phyloP scores from a whole-genome alignment of 805 yeast species.

The Schizosaccharomyces pombe region DNA sequence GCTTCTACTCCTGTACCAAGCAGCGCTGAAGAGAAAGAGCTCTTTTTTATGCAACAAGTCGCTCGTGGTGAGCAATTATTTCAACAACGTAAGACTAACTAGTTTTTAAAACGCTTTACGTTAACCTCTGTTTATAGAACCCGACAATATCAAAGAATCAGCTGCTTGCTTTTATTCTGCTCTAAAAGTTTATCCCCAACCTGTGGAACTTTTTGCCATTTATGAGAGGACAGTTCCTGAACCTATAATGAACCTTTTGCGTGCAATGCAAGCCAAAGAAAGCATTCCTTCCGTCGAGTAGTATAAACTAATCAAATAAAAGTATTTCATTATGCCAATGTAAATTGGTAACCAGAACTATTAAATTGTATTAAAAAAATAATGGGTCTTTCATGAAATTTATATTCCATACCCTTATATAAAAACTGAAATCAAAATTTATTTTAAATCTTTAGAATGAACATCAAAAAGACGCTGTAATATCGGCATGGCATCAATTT shows the following conservation, averaged over 20 bases:
- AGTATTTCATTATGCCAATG: neutral
- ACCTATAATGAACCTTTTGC: neutral
- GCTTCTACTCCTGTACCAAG: neutral
- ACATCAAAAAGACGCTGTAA: neutral
- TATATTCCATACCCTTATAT: too few relatives aligned
- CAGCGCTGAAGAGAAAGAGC: slow-evolving; percentile 2
- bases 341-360: too few relatives aligned
- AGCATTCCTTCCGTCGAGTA: neutral
- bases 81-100: slow-evolving; percentile 32
- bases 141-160: slow-evolving; percentile 24
- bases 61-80: slow-evolving; percentile 18
- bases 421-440: too few relatives aligned
- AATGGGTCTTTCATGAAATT: too few relatives aligned
- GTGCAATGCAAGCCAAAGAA: slow-evolving; percentile 3
- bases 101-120: slow-evolving; percentile 28
- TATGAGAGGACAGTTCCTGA: slow-evolving; percentile 27
- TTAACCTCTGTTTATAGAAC: neutral
- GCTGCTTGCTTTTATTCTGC: slow-evolving; percentile 89
- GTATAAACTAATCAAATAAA: neutral
- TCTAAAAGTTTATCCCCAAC: slow-evolving; percentile 77
- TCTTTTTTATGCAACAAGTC: slow-evolving; percentile 4
- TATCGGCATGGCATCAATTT: neutral
- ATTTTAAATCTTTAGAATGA: too few relatives aligned
- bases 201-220: slow-evolving; percentile 69
- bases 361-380: too few relatives aligned